Percentiles rank a stretch among this genome's conserved stretches.
Evolutionary conservation across 1,139 yeast genomes (phyloP).

Genomic region (Taiozyma sp.): DNA sequence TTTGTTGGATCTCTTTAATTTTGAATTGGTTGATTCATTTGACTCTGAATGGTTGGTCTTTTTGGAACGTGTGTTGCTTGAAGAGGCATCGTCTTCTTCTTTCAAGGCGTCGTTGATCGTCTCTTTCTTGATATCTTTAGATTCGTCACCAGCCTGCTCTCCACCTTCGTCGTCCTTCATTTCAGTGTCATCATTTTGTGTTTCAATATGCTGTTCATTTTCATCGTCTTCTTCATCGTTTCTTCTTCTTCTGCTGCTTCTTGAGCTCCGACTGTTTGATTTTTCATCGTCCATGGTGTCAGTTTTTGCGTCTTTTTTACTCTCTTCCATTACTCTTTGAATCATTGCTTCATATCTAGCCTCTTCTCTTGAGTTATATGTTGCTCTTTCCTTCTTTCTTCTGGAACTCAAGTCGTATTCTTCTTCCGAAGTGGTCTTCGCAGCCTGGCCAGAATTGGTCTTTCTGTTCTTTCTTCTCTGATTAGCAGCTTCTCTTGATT

Average conservation of each 20-base stretch:
- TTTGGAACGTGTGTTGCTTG: background rate
- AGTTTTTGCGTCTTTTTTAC: conserved; percentile 25
- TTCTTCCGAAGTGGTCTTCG: conserved; percentile 12
- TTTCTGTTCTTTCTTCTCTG: conserved; percentile 19
- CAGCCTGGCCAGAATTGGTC: conserved; percentile 11
- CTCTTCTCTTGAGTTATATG: conserved; percentile 32
- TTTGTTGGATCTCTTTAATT: conserved; percentile 10
- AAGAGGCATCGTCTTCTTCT: background rate
- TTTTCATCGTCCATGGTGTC: conserved; percentile 27
- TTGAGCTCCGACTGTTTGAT: conserved; percentile 20
- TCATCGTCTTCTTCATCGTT: conserved; percentile 13
- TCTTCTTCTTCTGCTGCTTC: conserved; percentile 22
- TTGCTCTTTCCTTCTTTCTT: conserved; percentile 25
- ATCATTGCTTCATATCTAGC: conserved; percentile 32
- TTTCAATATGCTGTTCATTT: conserved; percentile 9
- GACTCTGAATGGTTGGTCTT: conserved; percentile 15
- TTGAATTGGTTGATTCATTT: conserved; percentile 8
- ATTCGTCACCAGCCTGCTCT: conserved; percentile 7
- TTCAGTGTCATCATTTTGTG: conserved; percentile 2
- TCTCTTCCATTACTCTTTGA: conserved; percentile 32
- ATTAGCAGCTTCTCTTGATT: conserved; percentile 18
- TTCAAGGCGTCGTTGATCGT: background rate
- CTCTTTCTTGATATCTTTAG: conserved; percentile 3
- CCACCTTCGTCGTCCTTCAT: background rate
- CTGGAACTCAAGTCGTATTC: conserved; percentile 8